Conservation (phyloP, 2,329 filamentous ascomycete genomes). For the Ophioceras dolichostomum region DNA sequence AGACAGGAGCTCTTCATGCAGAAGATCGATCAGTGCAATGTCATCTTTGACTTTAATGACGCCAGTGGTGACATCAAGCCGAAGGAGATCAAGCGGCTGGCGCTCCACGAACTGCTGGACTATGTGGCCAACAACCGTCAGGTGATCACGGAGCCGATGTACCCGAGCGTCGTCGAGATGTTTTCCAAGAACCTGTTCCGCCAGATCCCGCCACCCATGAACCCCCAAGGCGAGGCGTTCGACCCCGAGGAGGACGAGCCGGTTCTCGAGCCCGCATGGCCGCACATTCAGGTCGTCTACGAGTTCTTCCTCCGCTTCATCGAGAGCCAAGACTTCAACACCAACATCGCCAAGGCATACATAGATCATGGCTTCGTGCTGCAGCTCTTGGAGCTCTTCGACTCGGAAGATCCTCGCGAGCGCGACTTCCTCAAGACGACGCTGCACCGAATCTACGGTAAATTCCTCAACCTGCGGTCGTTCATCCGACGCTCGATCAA, state of each 20-base stretch:
- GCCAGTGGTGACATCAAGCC: conserved; percentile 98
- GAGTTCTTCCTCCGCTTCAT: conserved; percentile 99
- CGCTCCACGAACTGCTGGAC: conserved; percentile 89
- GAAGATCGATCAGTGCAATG: conserved; percentile 99
- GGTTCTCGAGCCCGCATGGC: conserved; percentile 96
- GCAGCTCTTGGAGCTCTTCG: conserved; percentile 92
- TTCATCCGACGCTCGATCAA: conserved; percentile 98
- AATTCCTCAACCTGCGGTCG: conserved; percentile 93
- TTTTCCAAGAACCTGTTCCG: conserved; percentile 98
- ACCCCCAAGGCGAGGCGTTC: conserved; percentile 95
- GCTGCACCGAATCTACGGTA: conserved; percentile 94
- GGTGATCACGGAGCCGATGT: conserved; percentile 98
- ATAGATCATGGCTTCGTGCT: conserved; percentile 98
- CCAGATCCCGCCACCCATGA: conserved; percentile 92
- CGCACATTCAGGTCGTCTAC: conserved; percentile 98
- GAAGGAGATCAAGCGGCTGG: conserved; percentile 96
- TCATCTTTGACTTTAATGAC: conserved; percentile 99
- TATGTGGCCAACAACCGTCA: conserved; percentile 98
- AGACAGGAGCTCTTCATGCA: conserved; percentile 98
- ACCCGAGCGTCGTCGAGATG: conserved; percentile 96
- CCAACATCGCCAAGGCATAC: conserved; percentile 96
- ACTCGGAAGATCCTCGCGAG: conserved; percentile 94
- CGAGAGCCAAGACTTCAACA: conserved; percentile 99
- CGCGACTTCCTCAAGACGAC: conserved; percentile 97
- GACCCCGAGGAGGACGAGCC: conserved; percentile 98